A percentile compares a stretch with the other conserved stretches of the same genome.
These are phyloP conservation scores for Lachancea quebecensis DNA, from an alignment of 805 yeast species.

Conservation along the genomic window DNA sequence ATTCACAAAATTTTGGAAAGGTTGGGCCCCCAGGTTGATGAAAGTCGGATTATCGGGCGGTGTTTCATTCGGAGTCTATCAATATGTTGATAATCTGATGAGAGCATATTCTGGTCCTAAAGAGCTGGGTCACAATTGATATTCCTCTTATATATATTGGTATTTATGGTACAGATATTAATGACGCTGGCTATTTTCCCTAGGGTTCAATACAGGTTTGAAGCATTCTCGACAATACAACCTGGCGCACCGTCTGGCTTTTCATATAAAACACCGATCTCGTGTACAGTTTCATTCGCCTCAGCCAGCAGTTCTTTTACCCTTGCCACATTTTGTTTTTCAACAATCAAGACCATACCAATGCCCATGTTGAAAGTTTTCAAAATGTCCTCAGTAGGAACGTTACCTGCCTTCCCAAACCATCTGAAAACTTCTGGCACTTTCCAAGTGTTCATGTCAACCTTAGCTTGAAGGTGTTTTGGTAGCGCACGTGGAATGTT, in stretches of 20 bases:
- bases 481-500: slow-evolving; percentile 96
- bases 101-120: slow-evolving; percentile 8
- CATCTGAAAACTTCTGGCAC: slow-evolving; percentile 88
- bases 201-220: slow-evolving; percentile 21
- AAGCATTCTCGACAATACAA: slow-evolving; percentile 48
- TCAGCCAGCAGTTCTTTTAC: slow-evolving; percentile 47
- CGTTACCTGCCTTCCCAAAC: slow-evolving; percentile 88
- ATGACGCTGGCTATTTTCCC: background rate
- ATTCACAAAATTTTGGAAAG: slow-evolving; percentile 44
- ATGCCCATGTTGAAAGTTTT: slow-evolving; percentile 94
- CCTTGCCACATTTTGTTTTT: slow-evolving; percentile 53
- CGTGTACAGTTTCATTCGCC: slow-evolving; percentile 70
- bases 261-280: slow-evolving; percentile 53
- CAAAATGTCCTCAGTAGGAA: slow-evolving; percentile 74
- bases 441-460: slow-evolving; percentile 76
- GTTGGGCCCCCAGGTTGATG: slow-evolving; percentile 60
- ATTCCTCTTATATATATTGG: background rate
- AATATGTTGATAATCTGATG: slow-evolving; percentile 40
- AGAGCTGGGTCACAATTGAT: slow-evolving; percentile 1
- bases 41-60: slow-evolving; percentile 70
- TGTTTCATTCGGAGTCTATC: slow-evolving; percentile 58
- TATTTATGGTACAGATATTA: background rate
- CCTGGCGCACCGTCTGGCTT: slow-evolving; percentile 47
- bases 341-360: slow-evolving; percentile 91
- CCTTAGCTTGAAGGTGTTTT: slow-evolving; percentile 62